Evolutionary conservation across 2,329 filamentous ascomycete species (phyloP), one percentile per base, ranked within the genome.

Genomic region (Emmonsiellopsis sp.): DNA sequence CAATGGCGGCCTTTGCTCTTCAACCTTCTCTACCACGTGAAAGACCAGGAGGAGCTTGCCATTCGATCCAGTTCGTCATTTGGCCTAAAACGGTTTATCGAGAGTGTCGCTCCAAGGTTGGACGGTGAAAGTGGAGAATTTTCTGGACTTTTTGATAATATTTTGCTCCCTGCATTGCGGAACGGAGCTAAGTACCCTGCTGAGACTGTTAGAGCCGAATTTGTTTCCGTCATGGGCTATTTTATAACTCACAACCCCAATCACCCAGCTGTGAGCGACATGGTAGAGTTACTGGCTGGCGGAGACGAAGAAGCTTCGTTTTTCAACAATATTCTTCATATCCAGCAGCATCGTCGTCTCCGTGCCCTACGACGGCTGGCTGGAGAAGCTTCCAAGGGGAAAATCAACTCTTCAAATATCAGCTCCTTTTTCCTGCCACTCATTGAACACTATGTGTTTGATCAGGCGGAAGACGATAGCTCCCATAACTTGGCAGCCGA

Each of bases 381-480:
- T 53, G 74, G 78, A 7, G 85, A 86, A 57, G 87, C 88, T 53
- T 68, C 75, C 8, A 77, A 78, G 53, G 77, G 80, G 10, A 77
- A 82, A 48, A 74, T 98, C 55, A 80, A 80, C 56, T 87, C 88
- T 62, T 82, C 83, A 51, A 95, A 95, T 62, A 78, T 95, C 57
- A 84, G 85, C 55, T 85, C 92, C 14, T 87, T 96, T 63, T 88
- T 97, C 65, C 81, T 98, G 42, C 94, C 93, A 0, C 76, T 98
- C 17, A 77, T 97, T 8, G 93, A 98, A 65, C 91, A 96, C 65
- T 97, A 96, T 64, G 85, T 96, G 27, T 92, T 95, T 64, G 86
- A 90, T 55, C 83, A 86, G 55, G 82, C 81, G 4, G 87, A 89
- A 47, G 89, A 95, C 65, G 90, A 83, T 56, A 75, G 73, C 46